Evolutionary conservation across 2,329 filamentous ascomycete genomes (phyloP).

Genomic region (Niveomyces coronatus): DNA sequence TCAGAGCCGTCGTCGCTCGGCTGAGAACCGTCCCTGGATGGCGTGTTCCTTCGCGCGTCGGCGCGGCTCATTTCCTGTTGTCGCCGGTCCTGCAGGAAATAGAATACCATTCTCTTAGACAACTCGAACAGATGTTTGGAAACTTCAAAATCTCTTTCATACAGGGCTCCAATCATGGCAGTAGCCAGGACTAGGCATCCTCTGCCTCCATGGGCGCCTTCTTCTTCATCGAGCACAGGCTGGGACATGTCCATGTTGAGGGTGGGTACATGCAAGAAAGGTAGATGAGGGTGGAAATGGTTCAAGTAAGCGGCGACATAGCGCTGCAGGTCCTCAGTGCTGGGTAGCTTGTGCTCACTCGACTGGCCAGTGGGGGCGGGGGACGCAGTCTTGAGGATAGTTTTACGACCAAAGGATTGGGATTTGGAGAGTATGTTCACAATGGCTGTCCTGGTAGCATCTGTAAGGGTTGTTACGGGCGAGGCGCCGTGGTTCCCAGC

Average conservation of each 20-base stretch:
- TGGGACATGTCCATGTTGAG: conserved; percentile 73
- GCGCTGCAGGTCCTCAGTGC: conserved; percentile 75
- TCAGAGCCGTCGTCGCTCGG: conserved; percentile 52
- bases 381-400: conserved; percentile 46
- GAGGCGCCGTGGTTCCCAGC: conserved; percentile 50
- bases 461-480: conserved; percentile 54
- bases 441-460: conserved; percentile 52
- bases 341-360: conserved; percentile 55
- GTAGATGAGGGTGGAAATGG: conserved; percentile 88
- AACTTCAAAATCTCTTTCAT: conserved; percentile 70
- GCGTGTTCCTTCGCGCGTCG: conserved; percentile 40
- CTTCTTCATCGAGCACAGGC: conserved; percentile 52
- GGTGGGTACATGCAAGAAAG: conserved; percentile 88
- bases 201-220: conserved; percentile 59
- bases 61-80: conserved; percentile 65
- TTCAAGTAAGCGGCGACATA: conserved; percentile 84
- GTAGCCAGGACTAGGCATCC: conserved; percentile 78
- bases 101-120: conserved; percentile 89
- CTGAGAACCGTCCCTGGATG: conserved; percentile 35
- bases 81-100: conserved; percentile 83
- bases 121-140: conserved; percentile 85
- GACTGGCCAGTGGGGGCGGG: conserved; percentile 30
- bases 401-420: conserved; percentile 49
- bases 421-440: conserved; percentile 49
- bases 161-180: conserved; percentile 71